phyloP scores from a whole-genome alignment of 2,329 filamentous ascomycete species.

The Fusarium compactum region DNA sequence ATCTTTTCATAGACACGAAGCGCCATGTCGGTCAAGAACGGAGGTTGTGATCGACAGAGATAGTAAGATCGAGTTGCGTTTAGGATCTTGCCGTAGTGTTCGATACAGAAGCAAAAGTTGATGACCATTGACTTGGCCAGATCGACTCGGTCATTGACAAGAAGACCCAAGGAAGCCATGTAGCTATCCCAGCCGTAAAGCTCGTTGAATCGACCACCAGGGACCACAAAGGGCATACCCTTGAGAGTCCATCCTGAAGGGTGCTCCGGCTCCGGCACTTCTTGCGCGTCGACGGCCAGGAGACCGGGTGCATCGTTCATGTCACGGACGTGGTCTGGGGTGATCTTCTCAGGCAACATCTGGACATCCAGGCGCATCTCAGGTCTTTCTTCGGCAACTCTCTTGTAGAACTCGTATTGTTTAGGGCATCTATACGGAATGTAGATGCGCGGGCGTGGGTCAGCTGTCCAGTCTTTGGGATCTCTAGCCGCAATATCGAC shows the following conservation, averaged over 20 bases:
- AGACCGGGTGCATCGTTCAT: slow-evolving; percentile 91
- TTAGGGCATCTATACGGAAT: slow-evolving; percentile 86
- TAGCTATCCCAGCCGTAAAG: slow-evolving; percentile 99
- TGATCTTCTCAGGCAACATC: slow-evolving; percentile 80
- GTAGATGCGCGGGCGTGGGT: slow-evolving; percentile 92
- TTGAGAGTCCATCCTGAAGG: slow-evolving; percentile 76
- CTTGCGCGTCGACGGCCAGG: slow-evolving; percentile 89
- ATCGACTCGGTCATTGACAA: slow-evolving; percentile 86
- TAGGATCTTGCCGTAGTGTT: slow-evolving; percentile 97
- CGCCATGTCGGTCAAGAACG: slow-evolving; percentile 97
- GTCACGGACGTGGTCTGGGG: slow-evolving; percentile 82
- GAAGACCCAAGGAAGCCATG: slow-evolving; percentile 92
- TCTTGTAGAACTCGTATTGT: slow-evolving; percentile 89
- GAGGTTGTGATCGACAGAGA: slow-evolving; percentile 91
- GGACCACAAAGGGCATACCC: slow-evolving; percentile 95
- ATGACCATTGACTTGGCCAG: slow-evolving; percentile 93
- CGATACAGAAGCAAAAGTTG: slow-evolving; percentile 98
- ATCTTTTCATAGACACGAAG: slow-evolving; percentile 94
- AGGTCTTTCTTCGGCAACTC: slow-evolving; percentile 81
- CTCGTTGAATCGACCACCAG: slow-evolving; percentile 97
- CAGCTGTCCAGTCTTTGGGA: slow-evolving; percentile 93
- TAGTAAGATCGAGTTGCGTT: slow-evolving; percentile 98
- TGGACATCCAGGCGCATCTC: slow-evolving; percentile 90
- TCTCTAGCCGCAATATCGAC: slow-evolving; percentile 89
- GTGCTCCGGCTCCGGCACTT: slow-evolving; percentile 69